Conservation (phyloP, 768 basidiomycete genomes). For the Tulasnella sp. region DNA sequence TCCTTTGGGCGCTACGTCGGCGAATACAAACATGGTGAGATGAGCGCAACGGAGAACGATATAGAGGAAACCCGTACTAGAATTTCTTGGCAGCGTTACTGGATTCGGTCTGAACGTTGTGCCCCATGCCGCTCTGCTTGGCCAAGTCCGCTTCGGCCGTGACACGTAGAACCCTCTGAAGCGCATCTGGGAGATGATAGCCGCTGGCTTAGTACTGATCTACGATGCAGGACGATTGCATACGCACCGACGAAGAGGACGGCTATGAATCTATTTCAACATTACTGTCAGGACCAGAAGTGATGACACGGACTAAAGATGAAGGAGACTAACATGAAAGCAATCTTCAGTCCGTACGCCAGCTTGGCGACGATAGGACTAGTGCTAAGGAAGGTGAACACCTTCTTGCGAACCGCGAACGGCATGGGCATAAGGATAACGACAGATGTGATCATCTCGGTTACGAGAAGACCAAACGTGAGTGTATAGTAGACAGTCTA, state of each 20-base stretch:
- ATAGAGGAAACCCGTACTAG: slow-evolving; percentile 42
- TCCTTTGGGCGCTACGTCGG: slow-evolving; percentile 60
- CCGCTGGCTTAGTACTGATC: not conserved
- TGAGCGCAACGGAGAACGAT: no score
- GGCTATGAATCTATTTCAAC: slow-evolving; percentile 51
- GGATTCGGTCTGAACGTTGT: slow-evolving; percentile 70
- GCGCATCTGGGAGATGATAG: slow-evolving; percentile 47
- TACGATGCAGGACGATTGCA: not conserved
- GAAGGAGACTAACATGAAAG: slow-evolving; percentile 61
- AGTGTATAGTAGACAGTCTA: slow-evolving; percentile 12
- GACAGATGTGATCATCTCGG: slow-evolving; percentile 72
- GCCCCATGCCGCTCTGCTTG: slow-evolving; percentile 39
- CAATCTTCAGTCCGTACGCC: slow-evolving; percentile 86
- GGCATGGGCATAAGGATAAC: slow-evolving; percentile 79
- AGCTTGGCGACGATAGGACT: slow-evolving; percentile 59
- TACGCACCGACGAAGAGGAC: slow-evolving; percentile 62
- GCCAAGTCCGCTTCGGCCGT: slow-evolving; percentile 41
- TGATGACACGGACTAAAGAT: not conserved
- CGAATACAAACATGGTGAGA: not conserved
- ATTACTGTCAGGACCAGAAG: slow-evolving; percentile 8
- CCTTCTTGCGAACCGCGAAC: slow-evolving; percentile 42
- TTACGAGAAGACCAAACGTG: not conserved
- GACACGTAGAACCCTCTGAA: slow-evolving; percentile 84
- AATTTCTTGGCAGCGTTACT: slow-evolving; percentile 87
- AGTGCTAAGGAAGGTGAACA: slow-evolving; percentile 28